Base-by-base conservation (phyloP, 148 eudicot genomes). In the Diospyros kaki region DNA sequence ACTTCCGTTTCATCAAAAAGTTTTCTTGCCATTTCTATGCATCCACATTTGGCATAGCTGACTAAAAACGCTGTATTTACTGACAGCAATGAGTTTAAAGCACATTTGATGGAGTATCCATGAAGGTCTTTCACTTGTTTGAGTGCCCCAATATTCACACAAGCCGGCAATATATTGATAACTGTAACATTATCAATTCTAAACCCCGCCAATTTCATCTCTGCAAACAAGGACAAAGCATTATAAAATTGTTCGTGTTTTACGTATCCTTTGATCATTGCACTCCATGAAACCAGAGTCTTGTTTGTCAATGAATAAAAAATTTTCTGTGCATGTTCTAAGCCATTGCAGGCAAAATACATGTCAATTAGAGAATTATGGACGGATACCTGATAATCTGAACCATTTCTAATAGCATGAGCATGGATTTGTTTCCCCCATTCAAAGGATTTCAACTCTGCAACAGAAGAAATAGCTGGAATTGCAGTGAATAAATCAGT, bases 1-100 rank as follows among this genome's bases (percentile, higher is more conserved):
- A 44, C 50, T 65, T 72, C 85, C 61, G 62, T 68, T 43, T 72
- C 82, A 64, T 82, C 80, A 76, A 82, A 82, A 50, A 82, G 42
- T 50, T 58, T 82, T 66, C 71, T 79, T 4, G 85, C 85, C 75
- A 82, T 73, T 15, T 82, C 80, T 72, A 82, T 75, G 72, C 82
- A 76, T 67, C 85, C 85, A n/a, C 85, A 82, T 76, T 82, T 79
- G 8, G 85, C 77, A 63, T 82, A 82, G 72, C 85, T 82, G 14
- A 76, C 73, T 7, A 82, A 77, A 58, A 82, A 75, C 59, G 74
- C 77, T 10, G 82, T 79, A 66, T 65, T 76, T 45, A 82, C 80
- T 17, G 82, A 76, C n/a, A 46, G 51, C 56, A 66, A 38, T 13
- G 68, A 79, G 68, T 50, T 43, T 42, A 82, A 55, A 18, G 80